Conservation (phyloP, 176 grass and related monocot species). For the Zoysia pacifica region DNA sequence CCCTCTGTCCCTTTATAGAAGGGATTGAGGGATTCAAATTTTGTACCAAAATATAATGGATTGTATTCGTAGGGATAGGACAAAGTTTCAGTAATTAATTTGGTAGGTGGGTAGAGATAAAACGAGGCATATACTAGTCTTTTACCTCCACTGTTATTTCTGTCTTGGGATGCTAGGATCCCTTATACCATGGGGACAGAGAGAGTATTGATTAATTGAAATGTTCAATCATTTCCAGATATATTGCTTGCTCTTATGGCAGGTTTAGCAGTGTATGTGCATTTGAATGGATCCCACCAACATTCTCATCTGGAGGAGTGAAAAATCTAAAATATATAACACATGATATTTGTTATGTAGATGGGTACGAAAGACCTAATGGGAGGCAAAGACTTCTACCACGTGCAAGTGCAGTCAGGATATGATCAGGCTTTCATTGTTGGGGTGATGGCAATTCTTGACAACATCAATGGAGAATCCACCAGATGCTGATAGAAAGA, state of each 20-base stretch:
- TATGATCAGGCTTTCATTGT: constrained; percentile 86
- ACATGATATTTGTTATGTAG: constrained; percentile 41
- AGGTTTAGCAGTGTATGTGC: neutral
- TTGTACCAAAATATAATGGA: too few species aligned
- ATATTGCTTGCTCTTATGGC: constrained; percentile 20
- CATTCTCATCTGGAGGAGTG: constrained; percentile 16
- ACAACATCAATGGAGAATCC: constrained; percentile 90
- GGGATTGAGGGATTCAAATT: too few species aligned
- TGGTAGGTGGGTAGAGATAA: too few species aligned
- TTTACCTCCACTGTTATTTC: too few species aligned
- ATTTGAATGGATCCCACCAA: constrained; percentile 7
- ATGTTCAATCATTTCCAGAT: constrained; percentile 6
- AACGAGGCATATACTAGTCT: too few species aligned
- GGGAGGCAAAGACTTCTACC: constrained; percentile 78
- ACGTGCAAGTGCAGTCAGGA: constrained; percentile 69
- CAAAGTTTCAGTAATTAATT: too few species aligned
- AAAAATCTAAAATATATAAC: constrained; percentile 21
- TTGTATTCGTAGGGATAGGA: too few species aligned
- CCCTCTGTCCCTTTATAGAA: too few species aligned
- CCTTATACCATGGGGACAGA: too few species aligned
- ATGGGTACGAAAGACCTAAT: constrained; percentile 57
- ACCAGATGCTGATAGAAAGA: constrained; percentile 64
- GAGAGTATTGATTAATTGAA: neutral
- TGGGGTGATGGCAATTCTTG: constrained; percentile 80
- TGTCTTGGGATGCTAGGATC: too few species aligned